Conservation (phyloP, 306 rosid genomes). For the Fragaria ananassa region DNA sequence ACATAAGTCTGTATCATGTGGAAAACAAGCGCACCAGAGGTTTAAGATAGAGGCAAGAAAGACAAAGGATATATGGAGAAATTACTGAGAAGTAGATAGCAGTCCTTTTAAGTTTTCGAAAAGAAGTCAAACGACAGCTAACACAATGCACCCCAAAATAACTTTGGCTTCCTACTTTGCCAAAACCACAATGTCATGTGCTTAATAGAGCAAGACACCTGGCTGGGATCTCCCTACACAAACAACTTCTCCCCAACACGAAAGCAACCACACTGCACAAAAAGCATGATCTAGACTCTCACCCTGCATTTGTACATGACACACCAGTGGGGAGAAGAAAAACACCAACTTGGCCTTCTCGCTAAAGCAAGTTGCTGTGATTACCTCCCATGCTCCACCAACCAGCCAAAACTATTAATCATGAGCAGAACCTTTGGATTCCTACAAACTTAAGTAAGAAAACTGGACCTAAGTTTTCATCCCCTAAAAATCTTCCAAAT, state of each 20-base stretch:
- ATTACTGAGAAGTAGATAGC: neutral
- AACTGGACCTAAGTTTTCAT: neutral
- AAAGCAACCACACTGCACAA: neutral
- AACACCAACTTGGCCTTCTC: neutral
- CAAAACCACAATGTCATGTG: neutral
- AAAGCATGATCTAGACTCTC: too few relatives aligned
- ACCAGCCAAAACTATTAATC: neutral
- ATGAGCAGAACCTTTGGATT: neutral
- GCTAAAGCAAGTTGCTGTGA: neutral
- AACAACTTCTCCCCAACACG: neutral
- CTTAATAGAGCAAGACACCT: neutral
- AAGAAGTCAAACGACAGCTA: neutral
- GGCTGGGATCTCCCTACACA: neutral
- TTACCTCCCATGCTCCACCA: neutral
- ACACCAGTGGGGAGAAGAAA: neutral
- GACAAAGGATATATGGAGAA: neutral
- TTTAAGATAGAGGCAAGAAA: neutral
- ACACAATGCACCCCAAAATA: neutral
- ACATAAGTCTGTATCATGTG: neutral
- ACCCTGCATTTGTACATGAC: neutral
- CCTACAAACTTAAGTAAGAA: neutral
- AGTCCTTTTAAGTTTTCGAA: neutral
- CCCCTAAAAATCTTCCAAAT: neutral
- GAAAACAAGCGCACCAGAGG: neutral
- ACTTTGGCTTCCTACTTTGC: neutral